These are phyloP conservation scores for Dissophora ornata DNA, from an alignment of 192 early-diverging fungal species.

Conservation along the genomic window DNA sequence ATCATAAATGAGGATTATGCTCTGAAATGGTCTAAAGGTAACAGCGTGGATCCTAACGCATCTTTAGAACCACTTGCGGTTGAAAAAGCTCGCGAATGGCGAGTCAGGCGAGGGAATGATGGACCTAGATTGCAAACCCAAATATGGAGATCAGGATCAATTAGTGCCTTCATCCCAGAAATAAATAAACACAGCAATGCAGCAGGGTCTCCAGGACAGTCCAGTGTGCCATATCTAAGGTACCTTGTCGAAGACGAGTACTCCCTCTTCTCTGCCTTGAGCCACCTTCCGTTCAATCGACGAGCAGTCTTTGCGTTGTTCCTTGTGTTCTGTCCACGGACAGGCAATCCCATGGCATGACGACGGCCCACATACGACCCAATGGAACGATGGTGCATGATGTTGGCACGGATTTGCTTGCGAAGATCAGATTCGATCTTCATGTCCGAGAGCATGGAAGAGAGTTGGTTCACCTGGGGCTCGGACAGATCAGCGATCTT, in stretches of 20 bases:
- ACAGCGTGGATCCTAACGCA: not conserved
- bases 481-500: conserved; percentile 91
- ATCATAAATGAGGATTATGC: not conserved
- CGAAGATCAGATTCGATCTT: conserved; percentile 85
- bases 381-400: conserved; percentile 77
- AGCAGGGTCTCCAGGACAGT: too few relatives aligned
- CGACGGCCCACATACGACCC: conserved; percentile 84
- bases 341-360: conserved; percentile 89
- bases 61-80: conserved; percentile 46
- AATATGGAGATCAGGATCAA: too few relatives aligned
- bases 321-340: conserved; percentile 87
- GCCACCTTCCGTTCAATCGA: conserved; percentile 80
- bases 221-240: too few relatives aligned
- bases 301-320: conserved; percentile 91
- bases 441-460: conserved; percentile 88
- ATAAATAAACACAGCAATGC: too few relatives aligned
- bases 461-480: conserved; percentile 86
- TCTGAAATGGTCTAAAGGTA: not conserved
- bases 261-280: conserved; percentile 54
- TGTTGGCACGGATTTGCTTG: conserved; percentile 75
- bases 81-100: conserved; percentile 50
- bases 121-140: conserved; percentile 13
- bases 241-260: conserved; percentile 50
- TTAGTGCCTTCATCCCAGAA: too few relatives aligned
- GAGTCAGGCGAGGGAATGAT: conserved; percentile 31